A percentile compares a stretch with the other conserved stretches of the same genome.
phyloP scores from a whole-genome alignment of 495 filamentous ascomycete genomes.

The Penicillium daleae region DNA sequence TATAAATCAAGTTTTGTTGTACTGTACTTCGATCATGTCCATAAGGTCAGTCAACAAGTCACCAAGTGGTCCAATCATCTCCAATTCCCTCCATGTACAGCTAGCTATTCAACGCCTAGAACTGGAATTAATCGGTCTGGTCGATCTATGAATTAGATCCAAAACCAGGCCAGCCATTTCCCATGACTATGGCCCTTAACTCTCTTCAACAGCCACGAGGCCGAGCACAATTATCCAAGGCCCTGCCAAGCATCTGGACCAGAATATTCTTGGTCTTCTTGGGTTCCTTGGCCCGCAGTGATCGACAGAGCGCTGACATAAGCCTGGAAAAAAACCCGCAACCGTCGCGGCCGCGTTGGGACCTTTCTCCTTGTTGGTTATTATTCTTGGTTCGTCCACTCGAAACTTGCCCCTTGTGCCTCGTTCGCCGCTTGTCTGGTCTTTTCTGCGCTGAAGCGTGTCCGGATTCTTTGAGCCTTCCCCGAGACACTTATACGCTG shows the following conservation, averaged over 20 bases:
- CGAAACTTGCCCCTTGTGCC: constrained; percentile 12
- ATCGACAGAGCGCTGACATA: constrained; percentile 32
- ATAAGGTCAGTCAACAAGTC: background rate
- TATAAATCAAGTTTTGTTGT: no score
- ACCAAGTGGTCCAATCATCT: background rate
- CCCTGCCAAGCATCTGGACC: background rate
- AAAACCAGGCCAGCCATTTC: background rate
- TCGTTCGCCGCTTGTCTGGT: background rate
- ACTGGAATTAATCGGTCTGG: background rate
- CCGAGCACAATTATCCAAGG: background rate
- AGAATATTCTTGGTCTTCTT: background rate
- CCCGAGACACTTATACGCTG: background rate
- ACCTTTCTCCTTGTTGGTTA: background rate
- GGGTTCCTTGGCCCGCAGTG: constrained; percentile 2
- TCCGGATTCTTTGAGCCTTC: background rate
- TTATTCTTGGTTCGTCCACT: constrained; percentile 1
- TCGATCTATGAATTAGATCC: background rate
- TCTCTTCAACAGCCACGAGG: background rate
- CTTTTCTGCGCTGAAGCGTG: background rate
- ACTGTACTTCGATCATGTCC: background rate
- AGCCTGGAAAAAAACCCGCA: constrained; percentile 29
- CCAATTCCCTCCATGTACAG: background rate
- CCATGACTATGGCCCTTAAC: background rate
- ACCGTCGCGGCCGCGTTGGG: constrained; percentile 21
- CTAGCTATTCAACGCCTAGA: background rate